Conservation (phyloP, 148 eudicot species). For the Polygonum maritimum region DNA sequence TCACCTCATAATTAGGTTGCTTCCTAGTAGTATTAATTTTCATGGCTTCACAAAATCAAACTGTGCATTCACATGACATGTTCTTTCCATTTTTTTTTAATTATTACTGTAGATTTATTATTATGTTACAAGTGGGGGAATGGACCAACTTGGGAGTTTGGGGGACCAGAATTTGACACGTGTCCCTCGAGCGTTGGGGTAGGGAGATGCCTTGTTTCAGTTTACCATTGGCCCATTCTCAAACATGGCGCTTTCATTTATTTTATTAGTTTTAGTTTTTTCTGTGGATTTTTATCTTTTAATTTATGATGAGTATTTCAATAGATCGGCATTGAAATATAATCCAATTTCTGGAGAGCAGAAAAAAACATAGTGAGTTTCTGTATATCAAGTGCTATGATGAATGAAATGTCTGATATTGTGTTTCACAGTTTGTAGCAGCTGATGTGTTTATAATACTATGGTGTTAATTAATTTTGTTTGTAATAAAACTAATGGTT, state of each 20-base stretch:
- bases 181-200: neutral
- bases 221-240: neutral
- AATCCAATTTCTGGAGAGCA: neutral
- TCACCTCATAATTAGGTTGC: slow-evolving; percentile 20
- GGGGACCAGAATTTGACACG: slow-evolving; percentile 8
- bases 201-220: neutral
- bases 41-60: neutral
- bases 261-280: neutral
- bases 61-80: slow-evolving; percentile 14
- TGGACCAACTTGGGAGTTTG: slow-evolving; percentile 4
- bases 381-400: slow-evolving; percentile 4
- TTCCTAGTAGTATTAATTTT: neutral
- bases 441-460: neutral
- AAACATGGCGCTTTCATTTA: neutral
- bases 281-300: neutral
- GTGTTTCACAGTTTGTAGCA: neutral
- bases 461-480: neutral
- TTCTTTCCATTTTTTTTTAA: neutral
- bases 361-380: neutral
- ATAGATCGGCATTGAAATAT: neutral
- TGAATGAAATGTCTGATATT: slow-evolving; percentile 2
- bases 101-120: neutral
- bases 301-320: neutral
- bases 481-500: neutral
- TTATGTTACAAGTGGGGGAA: neutral